Evolutionary conservation across 1,284 basidiomycete genomes (phyloP).

Genomic region (Xerocomus minutiporus): DNA sequence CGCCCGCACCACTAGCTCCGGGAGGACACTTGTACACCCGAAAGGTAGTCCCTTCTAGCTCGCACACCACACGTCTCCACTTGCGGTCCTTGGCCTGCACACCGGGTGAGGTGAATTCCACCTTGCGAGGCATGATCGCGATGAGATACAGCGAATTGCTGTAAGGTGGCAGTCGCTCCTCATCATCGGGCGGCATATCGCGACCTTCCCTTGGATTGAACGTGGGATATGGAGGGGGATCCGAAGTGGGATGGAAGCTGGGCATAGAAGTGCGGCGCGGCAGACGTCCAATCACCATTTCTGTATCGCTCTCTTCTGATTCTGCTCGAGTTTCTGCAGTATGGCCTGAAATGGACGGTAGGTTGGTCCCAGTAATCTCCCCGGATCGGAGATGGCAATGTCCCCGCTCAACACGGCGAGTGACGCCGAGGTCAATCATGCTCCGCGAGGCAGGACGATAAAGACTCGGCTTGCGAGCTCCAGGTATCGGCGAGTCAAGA

Average conservation of each 20-base stretch:
- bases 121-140: slow-evolving; percentile 86
- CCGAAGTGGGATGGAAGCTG: slow-evolving; percentile 30
- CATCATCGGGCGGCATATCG: slow-evolving; percentile 32
- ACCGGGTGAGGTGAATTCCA: slow-evolving; percentile 87
- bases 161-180: slow-evolving; percentile 84
- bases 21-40: slow-evolving; percentile 73
- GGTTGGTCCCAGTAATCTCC: slow-evolving; percentile 14
- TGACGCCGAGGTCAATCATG: slow-evolving; percentile 37
- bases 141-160: slow-evolving; percentile 81
- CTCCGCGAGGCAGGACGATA: slow-evolving; percentile 45
- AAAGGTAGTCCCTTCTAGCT: slow-evolving; percentile 89
- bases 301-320: slow-evolving; percentile 24
- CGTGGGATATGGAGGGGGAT: slow-evolving; percentile 35
- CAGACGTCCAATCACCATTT: slow-evolving; percentile 24
- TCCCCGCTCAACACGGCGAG: slow-evolving; percentile 22
- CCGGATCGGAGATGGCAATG: slow-evolving; percentile 8
- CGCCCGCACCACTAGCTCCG: slow-evolving; percentile 44
- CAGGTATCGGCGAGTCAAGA: slow-evolving; percentile 5
- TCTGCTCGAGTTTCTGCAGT: slow-evolving; percentile 13
- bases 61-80: slow-evolving; percentile 87
- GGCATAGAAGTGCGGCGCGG: slow-evolving; percentile 33
- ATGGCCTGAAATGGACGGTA: slow-evolving; percentile 13
- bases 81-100: slow-evolving; percentile 86
- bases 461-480: slow-evolving; percentile 25
- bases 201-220: slow-evolving; percentile 25